Evolutionary conservation across 208 protist genomes (phyloP), one percentile per base, ranked within the genome.

Genomic region (Trypanosoma lewisi): DNA sequence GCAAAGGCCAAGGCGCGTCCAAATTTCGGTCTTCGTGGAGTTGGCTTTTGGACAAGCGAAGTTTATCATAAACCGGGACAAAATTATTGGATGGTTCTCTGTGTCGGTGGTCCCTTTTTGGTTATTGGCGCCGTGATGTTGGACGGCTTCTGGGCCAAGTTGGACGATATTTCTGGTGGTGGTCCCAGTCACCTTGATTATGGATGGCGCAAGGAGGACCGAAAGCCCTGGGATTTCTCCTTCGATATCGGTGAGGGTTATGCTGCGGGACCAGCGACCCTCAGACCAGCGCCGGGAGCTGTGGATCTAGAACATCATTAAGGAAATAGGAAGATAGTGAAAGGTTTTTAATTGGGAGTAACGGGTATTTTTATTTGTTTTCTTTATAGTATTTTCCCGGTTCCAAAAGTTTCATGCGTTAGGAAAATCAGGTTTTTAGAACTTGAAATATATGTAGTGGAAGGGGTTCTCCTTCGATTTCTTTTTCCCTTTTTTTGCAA

Each of bases 241-340:
- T 94, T 94, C 61, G 84, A 90, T 63, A 87, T 88, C 50, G 88
- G 88, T 82, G 88, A 94, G 67, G 88, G 88, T 9, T 94, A 89
- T 63, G 87, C 81, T 31, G 87, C 87, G 57, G 87, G 87, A 55
- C 83, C 87, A 16, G 74, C 87, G 25, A 79, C 78, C 17, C 59
- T 70, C 23, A 85, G 87, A 48, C 83, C 83, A 27, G 83, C 87
- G 17, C 73, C 83, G n/a, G 87, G 83, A 37, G 87, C 87, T 16
- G 80, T 90, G 8, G 82, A 92, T 49, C 73, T 92, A 28, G 78
- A 63, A 27, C 85, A 91, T 71, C 82, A 92, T 62, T 87, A 87
- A 53, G 25, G 28, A 58, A 47, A 28, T 65, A 54, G 34, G 48
- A 28, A 34, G 36, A 28, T 65, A 54, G 34, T 27, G 25, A 34